A percentile compares a stretch with the other conserved stretches of the same genome.
Conservation (phyloP, 164 flowering plant species). For the Vitis rotundifolia region DNA sequence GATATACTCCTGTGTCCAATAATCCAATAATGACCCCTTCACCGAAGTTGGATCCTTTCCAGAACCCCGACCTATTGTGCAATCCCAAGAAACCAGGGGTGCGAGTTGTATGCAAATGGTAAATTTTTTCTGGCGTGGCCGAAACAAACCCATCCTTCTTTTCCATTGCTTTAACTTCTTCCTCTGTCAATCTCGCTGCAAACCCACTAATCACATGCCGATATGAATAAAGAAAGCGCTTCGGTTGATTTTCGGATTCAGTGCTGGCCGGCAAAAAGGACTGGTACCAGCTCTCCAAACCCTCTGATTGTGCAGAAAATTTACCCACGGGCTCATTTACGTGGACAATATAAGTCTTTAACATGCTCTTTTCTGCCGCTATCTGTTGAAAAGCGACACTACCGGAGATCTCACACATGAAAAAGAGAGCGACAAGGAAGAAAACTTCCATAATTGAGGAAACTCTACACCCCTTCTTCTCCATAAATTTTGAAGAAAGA, state of each 20-base stretch:
- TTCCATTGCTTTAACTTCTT: slow-evolving; percentile 22
- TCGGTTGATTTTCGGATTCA: background rate
- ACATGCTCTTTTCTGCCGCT: too few relatives aligned
- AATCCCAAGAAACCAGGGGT: slow-evolving; percentile 26
- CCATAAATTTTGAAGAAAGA: too few relatives aligned
- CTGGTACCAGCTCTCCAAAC: slow-evolving; percentile 16
- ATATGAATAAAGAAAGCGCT: slow-evolving; percentile 24
- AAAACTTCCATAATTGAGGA: background rate
- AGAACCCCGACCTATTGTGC: slow-evolving; percentile 11
- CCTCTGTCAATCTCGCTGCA: slow-evolving; percentile 23
- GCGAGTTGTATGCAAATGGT: slow-evolving; percentile 28
- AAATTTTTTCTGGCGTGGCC: slow-evolving; percentile 11
- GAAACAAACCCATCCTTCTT: slow-evolving; percentile 24
- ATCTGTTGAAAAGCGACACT: too few relatives aligned
- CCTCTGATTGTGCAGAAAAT: background rate
- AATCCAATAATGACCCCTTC: slow-evolving; percentile 17
- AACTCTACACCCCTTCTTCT: background rate
- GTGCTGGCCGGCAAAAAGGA: slow-evolving; percentile 26
- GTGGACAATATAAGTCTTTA: slow-evolving; percentile 11
- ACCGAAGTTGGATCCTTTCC: slow-evolving; percentile 18
- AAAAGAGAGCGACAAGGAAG: too few relatives aligned
- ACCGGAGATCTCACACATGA: too few relatives aligned
- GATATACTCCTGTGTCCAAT: slow-evolving; percentile 23
- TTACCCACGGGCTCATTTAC: slow-evolving; percentile 16
- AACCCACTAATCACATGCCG: slow-evolving; percentile 28